phyloP scores from a whole-genome alignment of 2,329 filamentous ascomycete species.

The Xylariales sp. region DNA sequence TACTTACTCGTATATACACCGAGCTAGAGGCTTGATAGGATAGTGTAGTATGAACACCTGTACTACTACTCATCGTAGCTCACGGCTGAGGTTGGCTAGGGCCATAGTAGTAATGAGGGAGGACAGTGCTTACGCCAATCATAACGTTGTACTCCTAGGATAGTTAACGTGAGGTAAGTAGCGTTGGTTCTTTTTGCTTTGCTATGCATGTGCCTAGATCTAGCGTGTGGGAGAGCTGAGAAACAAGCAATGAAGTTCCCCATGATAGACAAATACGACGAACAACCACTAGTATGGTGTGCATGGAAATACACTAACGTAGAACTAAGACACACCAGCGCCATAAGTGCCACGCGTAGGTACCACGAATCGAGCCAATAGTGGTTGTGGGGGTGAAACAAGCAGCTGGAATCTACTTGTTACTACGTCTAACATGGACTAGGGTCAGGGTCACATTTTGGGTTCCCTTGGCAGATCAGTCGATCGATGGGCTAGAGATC shows the following conservation, averaged over 20 bases:
- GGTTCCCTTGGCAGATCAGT: conserved; percentile 2
- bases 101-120: background rate
- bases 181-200: background rate
- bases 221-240: background rate
- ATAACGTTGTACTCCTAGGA: too few species aligned
- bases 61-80: background rate
- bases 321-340: background rate
- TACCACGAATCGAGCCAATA: conserved; percentile 6
- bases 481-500: conserved; percentile 8
- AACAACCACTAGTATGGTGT: background rate
- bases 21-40: conserved; percentile 7
- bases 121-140: background rate
- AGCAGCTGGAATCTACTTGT: background rate
- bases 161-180: background rate
- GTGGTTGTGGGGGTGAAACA: conserved; percentile 8
- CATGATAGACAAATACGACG: background rate
- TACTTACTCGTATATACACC: background rate
- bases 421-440: background rate
- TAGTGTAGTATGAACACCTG: background rate
- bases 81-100: background rate
- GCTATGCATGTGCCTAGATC: background rate
- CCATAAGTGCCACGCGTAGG: background rate
- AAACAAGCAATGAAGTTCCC: background rate
- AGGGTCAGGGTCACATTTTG: conserved; percentile 1
- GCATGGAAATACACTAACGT: background rate